Percentiles rank a stretch among this genome's conserved stretches.
These are phyloP conservation scores for Rhynchospora breviuscula DNA, from an alignment of 176 grass and related monocot genomes.

Conservation along the genomic window DNA sequence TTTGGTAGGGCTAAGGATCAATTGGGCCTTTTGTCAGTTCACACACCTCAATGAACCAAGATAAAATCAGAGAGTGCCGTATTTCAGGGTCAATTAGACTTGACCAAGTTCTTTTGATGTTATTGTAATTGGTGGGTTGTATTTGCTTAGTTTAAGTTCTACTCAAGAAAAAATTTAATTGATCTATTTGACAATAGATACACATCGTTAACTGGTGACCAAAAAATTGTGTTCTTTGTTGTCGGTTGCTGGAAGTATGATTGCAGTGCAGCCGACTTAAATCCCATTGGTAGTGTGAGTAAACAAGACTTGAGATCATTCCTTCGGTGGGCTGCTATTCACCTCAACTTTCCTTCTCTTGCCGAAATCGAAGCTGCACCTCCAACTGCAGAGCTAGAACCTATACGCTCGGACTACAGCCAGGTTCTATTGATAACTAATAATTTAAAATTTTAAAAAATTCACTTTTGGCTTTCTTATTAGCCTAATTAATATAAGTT, in stretches of 20 bases:
- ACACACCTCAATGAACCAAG: background rate
- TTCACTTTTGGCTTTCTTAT: background rate
- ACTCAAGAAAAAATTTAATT: background rate
- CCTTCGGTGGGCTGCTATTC: constrained; percentile 71
- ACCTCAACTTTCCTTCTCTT: constrained; percentile 90
- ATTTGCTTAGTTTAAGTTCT: background rate
- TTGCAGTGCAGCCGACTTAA: constrained; percentile 96
- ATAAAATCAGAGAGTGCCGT: background rate
- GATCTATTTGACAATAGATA: background rate
- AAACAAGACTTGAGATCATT: constrained; percentile 93
- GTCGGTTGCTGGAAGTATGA: constrained; percentile 58
- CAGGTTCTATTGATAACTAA: constrained; percentile 36
- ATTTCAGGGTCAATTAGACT: background rate
- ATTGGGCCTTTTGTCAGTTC: background rate
- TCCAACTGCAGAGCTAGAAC: constrained; percentile 94
- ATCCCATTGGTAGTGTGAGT: constrained; percentile 94
- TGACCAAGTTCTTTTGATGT: background rate
- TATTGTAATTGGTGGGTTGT: background rate
- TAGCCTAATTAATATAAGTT: background rate
- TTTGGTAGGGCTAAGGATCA: background rate
- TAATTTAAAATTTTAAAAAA: background rate
- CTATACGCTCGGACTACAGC: constrained; percentile 70
- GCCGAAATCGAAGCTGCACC: constrained; percentile 93
- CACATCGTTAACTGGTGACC: background rate
- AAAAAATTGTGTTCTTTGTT: constrained; percentile 10